phyloP scores from a whole-genome alignment of 2,329 filamentous ascomycete genomes.

The Exutisphaerella laricina region DNA sequence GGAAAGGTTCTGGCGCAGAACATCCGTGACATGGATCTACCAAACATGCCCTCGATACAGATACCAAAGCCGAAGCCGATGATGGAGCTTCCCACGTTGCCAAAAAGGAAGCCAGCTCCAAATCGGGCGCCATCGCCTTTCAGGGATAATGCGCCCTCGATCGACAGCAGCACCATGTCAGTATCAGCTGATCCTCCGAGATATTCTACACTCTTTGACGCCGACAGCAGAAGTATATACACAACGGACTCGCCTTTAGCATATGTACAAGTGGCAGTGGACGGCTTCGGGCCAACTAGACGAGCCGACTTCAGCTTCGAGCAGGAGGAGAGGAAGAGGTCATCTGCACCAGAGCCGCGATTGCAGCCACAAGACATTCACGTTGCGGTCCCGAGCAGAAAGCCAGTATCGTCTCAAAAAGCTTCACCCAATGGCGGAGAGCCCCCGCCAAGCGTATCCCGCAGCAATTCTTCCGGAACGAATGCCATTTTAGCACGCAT shows the following conservation, averaged over 20 bases:
- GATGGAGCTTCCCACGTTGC: conserved; percentile 16
- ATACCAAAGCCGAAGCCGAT: conserved; percentile 11
- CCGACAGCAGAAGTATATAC: conserved; percentile 30
- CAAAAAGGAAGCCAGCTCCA: conserved; percentile 40
- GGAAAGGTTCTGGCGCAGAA: conserved; percentile 19
- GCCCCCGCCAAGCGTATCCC: conserved; percentile 5
- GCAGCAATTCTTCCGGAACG: conserved; percentile 9
- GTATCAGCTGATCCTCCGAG: conserved; percentile 24
- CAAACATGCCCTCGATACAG: conserved; percentile 3
- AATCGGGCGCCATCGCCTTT: conserved; percentile 25
- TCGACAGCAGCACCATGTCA: conserved; percentile 4
- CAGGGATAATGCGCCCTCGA: conserved; percentile 8
- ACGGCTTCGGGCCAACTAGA: conserved; percentile 36
- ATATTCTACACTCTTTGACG: conserved; percentile 40
- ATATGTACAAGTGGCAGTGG: conserved; percentile 32
- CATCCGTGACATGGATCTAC: conserved; percentile 16
- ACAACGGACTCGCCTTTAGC: conserved; percentile 37
- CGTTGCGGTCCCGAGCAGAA: conserved; percentile 7
- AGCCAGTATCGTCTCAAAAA: conserved; percentile 8
- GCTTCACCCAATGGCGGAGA: conserved; percentile 7
- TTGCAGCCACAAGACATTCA: conserved; percentile 3
- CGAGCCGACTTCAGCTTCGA: conserved; percentile 19
- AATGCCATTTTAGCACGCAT: conserved; percentile 19
- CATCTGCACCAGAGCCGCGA: background rate
- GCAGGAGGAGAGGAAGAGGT: conserved; percentile 13